These are phyloP conservation scores for Oehlia diaphana DNA, from an alignment of 192 early-diverging fungal species.

Conservation along the genomic window DNA sequence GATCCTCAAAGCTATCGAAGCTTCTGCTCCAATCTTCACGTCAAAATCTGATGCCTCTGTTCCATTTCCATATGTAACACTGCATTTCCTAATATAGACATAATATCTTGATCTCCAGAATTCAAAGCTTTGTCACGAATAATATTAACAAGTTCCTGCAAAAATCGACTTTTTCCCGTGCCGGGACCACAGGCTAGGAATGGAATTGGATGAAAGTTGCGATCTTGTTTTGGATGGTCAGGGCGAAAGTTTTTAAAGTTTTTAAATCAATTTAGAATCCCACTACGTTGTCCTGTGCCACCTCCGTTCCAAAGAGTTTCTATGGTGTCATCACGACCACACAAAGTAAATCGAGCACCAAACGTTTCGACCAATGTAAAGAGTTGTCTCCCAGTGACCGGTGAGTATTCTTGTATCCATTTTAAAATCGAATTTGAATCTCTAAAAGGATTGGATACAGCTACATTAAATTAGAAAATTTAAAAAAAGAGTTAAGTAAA, in stretches of 20 bases:
- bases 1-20: no score
- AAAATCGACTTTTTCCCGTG: background rate
- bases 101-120: background rate
- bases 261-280: background rate
- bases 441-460: no score
- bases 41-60: conserved; percentile 1
- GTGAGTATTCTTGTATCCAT: no score
- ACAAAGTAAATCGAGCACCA: background rate
- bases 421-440: no score
- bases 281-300: background rate
- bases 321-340: background rate
- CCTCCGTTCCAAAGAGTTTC: background rate
- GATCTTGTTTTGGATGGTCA: background rate
- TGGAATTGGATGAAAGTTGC: background rate
- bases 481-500: no score
- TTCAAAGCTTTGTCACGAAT: background rate
- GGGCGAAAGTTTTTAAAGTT: background rate
- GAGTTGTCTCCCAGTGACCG: no score
- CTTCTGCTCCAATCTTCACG: background rate
- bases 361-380: background rate
- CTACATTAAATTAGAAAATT: no score
- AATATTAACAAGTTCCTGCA: background rate
- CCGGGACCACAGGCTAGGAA: background rate
- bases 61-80: background rate
- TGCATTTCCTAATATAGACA: background rate